These are phyloP conservation scores for Saccharomycopsis babjevae DNA, from an alignment of 805 yeast genomes.

Conservation along the genomic window DNA sequence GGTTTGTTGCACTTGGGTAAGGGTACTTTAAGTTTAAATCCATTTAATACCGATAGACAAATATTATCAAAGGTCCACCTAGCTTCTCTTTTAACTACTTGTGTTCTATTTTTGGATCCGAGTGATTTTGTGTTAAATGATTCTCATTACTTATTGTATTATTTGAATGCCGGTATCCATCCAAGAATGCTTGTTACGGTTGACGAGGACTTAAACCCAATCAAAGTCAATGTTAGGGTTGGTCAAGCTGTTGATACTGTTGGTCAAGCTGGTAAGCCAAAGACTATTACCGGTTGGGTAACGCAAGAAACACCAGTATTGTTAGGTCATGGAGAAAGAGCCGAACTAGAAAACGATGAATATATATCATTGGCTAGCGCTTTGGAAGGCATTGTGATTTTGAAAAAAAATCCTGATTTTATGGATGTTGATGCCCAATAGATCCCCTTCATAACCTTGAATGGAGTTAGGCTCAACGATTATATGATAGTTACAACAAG, in stretches of 20 bases:
- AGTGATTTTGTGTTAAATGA: slow-evolving; percentile 68
- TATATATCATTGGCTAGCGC: slow-evolving; percentile 72
- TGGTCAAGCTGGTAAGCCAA: slow-evolving; percentile 98
- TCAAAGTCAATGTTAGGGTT: slow-evolving; percentile 93
- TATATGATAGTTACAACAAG: background rate
- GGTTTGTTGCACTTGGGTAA: slow-evolving; percentile 93
- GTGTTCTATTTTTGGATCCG: slow-evolving; percentile 81
- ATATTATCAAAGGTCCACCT: slow-evolving; percentile 80
- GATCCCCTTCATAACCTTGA: background rate
- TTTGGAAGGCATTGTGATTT: slow-evolving; percentile 87
- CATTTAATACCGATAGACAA: slow-evolving; percentile 82
- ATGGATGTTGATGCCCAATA: slow-evolving; percentile 42
- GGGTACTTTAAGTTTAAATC: slow-evolving; percentile 84
- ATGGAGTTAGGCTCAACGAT: background rate
- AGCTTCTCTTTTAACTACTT: slow-evolving; percentile 78
- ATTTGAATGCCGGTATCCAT: slow-evolving; percentile 77
- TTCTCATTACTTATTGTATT: slow-evolving; percentile 71
- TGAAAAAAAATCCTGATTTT: slow-evolving; percentile 82
- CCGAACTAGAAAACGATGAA: slow-evolving; percentile 92
- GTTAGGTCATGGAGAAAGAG: slow-evolving; percentile 88
- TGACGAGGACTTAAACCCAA: slow-evolving; percentile 73
- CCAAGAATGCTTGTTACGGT: slow-evolving; percentile 92
- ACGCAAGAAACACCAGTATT: slow-evolving; percentile 97
- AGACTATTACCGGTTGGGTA: slow-evolving; percentile 99
- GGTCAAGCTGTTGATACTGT: slow-evolving; percentile 99